Evolutionary conservation across 2,329 filamentous ascomycete species (phyloP).

Genomic region (Podosphaera leucotricha): DNA sequence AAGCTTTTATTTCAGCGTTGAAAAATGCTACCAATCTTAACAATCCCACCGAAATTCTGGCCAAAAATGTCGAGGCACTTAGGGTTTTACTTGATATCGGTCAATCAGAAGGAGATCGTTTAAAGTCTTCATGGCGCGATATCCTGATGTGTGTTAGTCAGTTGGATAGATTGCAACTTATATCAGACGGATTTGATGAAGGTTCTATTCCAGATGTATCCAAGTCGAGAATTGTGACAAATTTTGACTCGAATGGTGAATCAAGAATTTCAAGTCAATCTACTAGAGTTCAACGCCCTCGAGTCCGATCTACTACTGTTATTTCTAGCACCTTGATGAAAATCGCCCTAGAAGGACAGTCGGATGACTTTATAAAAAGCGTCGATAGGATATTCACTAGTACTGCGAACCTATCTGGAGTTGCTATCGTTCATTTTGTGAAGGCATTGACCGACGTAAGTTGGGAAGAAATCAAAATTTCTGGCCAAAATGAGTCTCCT

Average conservation of each 20-base stretch:
- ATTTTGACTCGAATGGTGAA: conserved; percentile 24
- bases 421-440: conserved; percentile 90
- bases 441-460: conserved; percentile 82
- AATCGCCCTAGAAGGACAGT: conserved; percentile 77
- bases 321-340: conserved; percentile 36
- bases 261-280: conserved; percentile 39
- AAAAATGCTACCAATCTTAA: conserved; percentile 90
- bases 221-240: conserved; percentile 47
- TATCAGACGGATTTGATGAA: conserved; percentile 86
- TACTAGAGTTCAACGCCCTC: conserved; percentile 22
- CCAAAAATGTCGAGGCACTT: conserved; percentile 87
- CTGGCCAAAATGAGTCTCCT: conserved; percentile 82
- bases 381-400: conserved; percentile 95
- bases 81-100: conserved; percentile 82
- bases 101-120: conserved; percentile 71
- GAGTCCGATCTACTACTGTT: conserved; percentile 27
- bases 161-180: conserved; percentile 80
- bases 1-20: conserved; percentile 82
- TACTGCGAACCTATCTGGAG: conserved; percentile 75
- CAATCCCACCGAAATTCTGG: conserved; percentile 82
- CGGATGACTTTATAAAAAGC: conserved; percentile 74
- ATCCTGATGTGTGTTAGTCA: conserved; percentile 89
- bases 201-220: conserved; percentile 80
- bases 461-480: conserved; percentile 97
- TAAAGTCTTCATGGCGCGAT: conserved; percentile 86